Base-by-base conservation (phyloP, 768 basidiomycete genomes). In the Mycena crocata region DNA sequence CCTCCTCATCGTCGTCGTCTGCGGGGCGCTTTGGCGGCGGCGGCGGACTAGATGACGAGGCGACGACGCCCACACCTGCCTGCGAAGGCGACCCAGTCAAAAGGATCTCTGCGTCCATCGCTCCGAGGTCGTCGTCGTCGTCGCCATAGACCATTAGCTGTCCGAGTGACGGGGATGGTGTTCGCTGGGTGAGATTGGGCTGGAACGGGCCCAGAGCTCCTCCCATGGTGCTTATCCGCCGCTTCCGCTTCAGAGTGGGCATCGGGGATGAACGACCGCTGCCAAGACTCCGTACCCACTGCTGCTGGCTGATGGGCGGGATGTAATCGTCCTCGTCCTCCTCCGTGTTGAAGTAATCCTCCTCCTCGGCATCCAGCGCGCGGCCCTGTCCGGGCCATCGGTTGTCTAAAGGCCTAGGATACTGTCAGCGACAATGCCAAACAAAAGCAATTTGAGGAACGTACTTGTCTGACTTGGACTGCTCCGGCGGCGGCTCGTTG, bases 261-360 rank as follows among this genome's bases (percentile, higher is more conserved):
- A 81, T 70, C 23, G 81, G 79, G 45, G 82, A 79, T 10, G 59
- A 52, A 2, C 61, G 61, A 5, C 63, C 68, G 6, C 67, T 65
- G 48, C 69, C 72, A 31, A 72, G 67, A 17, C 76, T 75, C 52
- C 76, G 80, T 3, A 78, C 71, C 77, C 80, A 83, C 64, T 77
- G 67, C 52, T 72, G 78, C 44, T 80, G 79, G 49, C 78, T 81
- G 58, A 82, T 81, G 10, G 82, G 73, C 57, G 79, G 81, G 39
- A 82, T 71, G 48, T 77, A 66, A 39, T 84, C 72, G 21, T 85
- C 83, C 35, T 85, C 82, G 70, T 95, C 94, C 46, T 95, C 94
- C 42, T 93, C 93, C 31, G 82, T 86, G 72, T 96, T 95, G 86
- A 98, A 98, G 81, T 98, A 99, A 64, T 91, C 88, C 76, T 99